These are phyloP conservation scores for Dendrobium nobile DNA, from an alignment of 106 monocot species.

Conservation along the genomic window DNA sequence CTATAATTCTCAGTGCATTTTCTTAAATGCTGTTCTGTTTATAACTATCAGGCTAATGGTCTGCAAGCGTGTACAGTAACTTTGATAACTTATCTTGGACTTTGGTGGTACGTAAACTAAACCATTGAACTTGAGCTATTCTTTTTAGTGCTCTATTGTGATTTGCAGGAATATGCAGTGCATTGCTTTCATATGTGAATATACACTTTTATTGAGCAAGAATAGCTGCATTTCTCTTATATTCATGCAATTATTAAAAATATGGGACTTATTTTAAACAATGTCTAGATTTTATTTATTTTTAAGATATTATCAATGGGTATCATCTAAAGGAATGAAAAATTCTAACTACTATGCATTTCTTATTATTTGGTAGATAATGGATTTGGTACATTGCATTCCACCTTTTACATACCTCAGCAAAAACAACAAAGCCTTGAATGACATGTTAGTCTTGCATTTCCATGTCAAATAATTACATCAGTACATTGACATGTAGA, in stretches of 20 bases:
- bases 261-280: neutral
- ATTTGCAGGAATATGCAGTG: neutral
- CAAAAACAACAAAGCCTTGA: neutral
- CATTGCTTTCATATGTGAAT: neutral
- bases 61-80: slow-evolving; percentile 91
- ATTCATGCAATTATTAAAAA: neutral
- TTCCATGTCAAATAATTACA: neutral
- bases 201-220: neutral
- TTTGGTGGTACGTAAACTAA: slow-evolving; percentile 70
- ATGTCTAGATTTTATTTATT: neutral
- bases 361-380: neutral
- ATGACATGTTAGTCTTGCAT: neutral
- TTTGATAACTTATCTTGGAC: slow-evolving; percentile 64
- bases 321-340: neutral
- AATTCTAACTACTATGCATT: neutral
- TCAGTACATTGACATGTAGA: neutral
- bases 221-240: neutral
- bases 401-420: neutral
- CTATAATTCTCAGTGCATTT: neutral
- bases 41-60: slow-evolving; percentile 81
- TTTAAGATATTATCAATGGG: neutral
- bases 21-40: slow-evolving; percentile 2
- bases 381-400: neutral
- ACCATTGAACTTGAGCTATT: neutral
- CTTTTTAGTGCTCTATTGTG: neutral